Percentiles rank a stretch among this genome's conserved stretches.
Conservation (phyloP, 805 yeast species). For the Candida railenensis region DNA sequence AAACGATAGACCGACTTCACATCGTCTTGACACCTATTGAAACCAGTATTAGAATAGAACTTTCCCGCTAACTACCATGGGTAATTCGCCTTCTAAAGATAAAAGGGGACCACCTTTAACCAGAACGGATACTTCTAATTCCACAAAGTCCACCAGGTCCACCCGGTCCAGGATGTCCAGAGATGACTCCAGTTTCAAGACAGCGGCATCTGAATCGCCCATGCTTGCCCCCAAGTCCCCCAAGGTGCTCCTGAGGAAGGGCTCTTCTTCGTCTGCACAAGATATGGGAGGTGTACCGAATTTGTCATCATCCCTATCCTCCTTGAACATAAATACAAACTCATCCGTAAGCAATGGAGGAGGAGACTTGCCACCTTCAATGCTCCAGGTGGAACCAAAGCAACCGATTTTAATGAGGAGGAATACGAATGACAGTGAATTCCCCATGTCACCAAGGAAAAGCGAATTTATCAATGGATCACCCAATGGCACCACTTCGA, state of each 20-base stretch:
- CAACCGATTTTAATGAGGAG: conserved; percentile 67
- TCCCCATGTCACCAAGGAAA: conserved; percentile 19
- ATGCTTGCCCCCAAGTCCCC: conserved; percentile 27
- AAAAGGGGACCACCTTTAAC: conserved; percentile 44
- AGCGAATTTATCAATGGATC: conserved; percentile 15
- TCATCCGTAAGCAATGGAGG: conserved; percentile 10
- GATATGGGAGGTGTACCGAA: conserved; percentile 3
- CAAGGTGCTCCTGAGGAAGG: conserved; percentile 28
- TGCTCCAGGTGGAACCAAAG: conserved; percentile 69
- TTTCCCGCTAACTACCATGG: conserved; percentile 24
- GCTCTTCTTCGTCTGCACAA: conserved; percentile 21
- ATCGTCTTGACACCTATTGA: no score
- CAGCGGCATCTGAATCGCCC: conserved; percentile 14
- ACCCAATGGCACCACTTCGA: conserved; percentile 7
- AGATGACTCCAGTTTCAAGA: conserved; percentile 16
- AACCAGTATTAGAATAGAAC: neutral
- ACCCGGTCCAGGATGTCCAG: conserved; percentile 37
- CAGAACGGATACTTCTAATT: conserved; percentile 54
- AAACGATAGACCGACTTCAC: no score
- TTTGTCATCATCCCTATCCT: conserved; percentile 10
- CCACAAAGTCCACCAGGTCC: conserved; percentile 48
- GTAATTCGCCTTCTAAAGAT: conserved; percentile 47
- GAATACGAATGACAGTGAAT: conserved; percentile 40
- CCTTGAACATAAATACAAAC: conserved; percentile 29
- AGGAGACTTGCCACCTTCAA: conserved; percentile 55